Evolutionary conservation across 352 stramenopile genomes (phyloP).

Genomic region (Phytophthora cajani): DNA sequence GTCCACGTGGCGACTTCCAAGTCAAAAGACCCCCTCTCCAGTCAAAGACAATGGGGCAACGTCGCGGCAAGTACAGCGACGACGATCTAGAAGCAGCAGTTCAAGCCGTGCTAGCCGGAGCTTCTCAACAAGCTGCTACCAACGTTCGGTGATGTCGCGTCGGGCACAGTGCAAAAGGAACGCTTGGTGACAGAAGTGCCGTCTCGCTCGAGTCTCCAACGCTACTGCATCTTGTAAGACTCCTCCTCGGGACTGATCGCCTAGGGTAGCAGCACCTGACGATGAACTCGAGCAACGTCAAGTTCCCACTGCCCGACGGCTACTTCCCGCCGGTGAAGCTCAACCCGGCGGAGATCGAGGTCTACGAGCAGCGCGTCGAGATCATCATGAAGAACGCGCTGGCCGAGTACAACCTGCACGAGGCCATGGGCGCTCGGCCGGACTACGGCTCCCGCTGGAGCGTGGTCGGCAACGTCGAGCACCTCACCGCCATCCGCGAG

Average conservation of each 20-base stretch:
- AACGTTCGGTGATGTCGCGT: background rate
- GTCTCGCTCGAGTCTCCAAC: constrained; percentile 2
- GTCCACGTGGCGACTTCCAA: too few species aligned
- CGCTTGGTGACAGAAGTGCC: constrained; percentile 14
- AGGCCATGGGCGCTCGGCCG: constrained; percentile 42
- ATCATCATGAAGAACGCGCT: constrained; percentile 53
- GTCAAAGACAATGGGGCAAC: too few species aligned
- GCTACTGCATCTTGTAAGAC: background rate
- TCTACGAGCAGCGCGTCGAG: constrained; percentile 48
- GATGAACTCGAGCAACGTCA: constrained; percentile 36
- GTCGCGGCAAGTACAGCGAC: too few species aligned
- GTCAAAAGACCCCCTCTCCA: too few species aligned
- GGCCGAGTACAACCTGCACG: constrained; percentile 53
- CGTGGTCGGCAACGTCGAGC: constrained; percentile 41
- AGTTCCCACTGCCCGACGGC: constrained; percentile 47
- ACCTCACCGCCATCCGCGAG: constrained; percentile 48
- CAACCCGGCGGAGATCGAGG: constrained; percentile 32
- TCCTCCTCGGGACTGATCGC: too few species aligned
- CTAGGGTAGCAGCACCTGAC: constrained; percentile 5
- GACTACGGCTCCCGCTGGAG: constrained; percentile 49
- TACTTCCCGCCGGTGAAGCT: constrained; percentile 49
- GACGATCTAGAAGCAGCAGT: too few species aligned
- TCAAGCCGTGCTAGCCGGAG: too few species aligned
- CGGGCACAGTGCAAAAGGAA: constrained; percentile 45
- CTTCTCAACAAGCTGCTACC: too few species aligned